Evolutionary conservation across 2,329 filamentous ascomycete genomes (phyloP).

Genomic region (Colletotrichum liaoningense): DNA sequence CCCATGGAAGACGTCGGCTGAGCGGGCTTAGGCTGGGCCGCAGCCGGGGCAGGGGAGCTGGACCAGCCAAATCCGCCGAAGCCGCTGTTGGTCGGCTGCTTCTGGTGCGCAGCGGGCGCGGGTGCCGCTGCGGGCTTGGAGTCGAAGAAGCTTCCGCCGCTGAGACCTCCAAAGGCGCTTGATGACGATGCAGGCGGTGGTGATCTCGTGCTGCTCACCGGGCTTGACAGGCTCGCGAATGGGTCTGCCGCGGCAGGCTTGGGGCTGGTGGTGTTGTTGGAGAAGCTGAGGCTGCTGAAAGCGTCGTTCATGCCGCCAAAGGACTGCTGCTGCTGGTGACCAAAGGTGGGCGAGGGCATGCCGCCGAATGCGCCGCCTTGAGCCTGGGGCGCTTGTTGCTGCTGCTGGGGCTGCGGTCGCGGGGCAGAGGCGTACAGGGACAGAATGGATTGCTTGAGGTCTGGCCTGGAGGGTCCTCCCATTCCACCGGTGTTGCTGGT

Average conservation of each 20-base stretch:
- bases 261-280: conserved; percentile 47
- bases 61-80: conserved; percentile 77
- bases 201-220: conserved; percentile 46
- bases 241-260: conserved; percentile 65
- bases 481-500: conserved; percentile 74
- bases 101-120: conserved; percentile 59
- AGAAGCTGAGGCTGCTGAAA: conserved; percentile 64
- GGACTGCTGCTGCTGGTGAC: conserved; percentile 60
- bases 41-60: conserved; percentile 54
- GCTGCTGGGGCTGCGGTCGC: conserved; percentile 72
- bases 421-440: conserved; percentile 91
- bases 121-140: conserved; percentile 70
- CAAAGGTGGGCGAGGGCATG: conserved; percentile 68
- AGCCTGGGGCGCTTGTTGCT: conserved; percentile 61
- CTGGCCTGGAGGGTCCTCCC: conserved; percentile 80
- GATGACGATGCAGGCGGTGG: conserved; percentile 48
- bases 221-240: conserved; percentile 70
- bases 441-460: conserved; percentile 96
- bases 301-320: conserved; percentile 81
- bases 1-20: conserved; percentile 70
- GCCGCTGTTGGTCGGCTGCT: conserved; percentile 66
- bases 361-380: conserved; percentile 71
- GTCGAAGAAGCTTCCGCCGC: conserved; percentile 88
- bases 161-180: conserved; percentile 62
- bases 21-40: conserved; percentile 53